These are phyloP conservation scores for Syzygium malaccense DNA, from an alignment of 441 rosid species.

Conservation along the genomic window DNA sequence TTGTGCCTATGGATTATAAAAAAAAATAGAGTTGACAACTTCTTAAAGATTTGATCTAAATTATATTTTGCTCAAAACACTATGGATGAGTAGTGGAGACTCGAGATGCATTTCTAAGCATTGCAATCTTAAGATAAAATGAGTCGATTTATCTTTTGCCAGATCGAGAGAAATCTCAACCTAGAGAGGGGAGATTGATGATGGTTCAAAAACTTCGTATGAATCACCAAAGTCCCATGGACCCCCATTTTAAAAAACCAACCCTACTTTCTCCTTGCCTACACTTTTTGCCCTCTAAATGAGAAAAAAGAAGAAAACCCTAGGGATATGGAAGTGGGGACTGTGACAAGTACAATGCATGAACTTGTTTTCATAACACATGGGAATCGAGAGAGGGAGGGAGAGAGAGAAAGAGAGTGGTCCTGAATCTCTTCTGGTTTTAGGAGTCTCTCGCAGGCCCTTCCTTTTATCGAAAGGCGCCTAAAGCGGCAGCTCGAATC, in stretches of 20 bases:
- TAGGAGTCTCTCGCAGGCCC: not conserved
- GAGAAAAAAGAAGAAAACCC: not conserved
- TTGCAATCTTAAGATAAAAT: not conserved
- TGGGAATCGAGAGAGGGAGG: not conserved
- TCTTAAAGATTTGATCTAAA: not conserved
- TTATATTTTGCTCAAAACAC: not conserved
- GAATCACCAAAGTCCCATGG: no score
- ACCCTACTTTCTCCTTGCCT: not conserved
- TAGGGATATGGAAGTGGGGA: not conserved
- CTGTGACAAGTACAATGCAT: not conserved
- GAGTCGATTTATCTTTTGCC: not conserved
- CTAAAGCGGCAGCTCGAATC: not conserved
- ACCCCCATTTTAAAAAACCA: no score
- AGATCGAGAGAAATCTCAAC: not conserved
- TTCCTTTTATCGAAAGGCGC: not conserved
- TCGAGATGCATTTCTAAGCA: not conserved
- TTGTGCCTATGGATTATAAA: not conserved
- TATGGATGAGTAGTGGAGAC: not conserved
- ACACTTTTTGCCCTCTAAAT: not conserved
- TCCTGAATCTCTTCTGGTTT: not conserved
- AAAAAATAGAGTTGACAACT: not conserved
- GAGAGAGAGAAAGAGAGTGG: not conserved
- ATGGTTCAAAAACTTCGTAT: not conserved
- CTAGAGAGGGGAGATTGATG: not conserved
- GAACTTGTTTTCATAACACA: not conserved